Evolutionary conservation across 192 early-diverging fungal genomes (phyloP).

Genomic region (Entomortierella parvispora): DNA sequence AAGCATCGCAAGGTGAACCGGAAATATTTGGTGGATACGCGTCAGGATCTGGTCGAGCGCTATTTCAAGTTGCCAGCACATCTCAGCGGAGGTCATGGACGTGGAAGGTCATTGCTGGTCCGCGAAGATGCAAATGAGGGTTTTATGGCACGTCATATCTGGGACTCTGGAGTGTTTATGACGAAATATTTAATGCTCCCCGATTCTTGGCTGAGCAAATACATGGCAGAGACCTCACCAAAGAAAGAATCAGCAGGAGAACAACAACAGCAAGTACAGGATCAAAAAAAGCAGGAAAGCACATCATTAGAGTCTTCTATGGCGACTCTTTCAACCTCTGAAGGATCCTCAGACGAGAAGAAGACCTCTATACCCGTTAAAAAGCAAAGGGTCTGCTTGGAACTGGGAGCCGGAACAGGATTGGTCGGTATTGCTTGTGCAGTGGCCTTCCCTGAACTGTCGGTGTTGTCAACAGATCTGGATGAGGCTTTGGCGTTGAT

Average conservation of each 20-base stretch:
- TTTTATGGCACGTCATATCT: conserved; percentile 51
- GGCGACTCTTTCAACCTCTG: conserved; percentile 13
- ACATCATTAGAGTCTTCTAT: conserved; percentile 16
- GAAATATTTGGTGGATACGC: conserved; percentile 44
- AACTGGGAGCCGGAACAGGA: conserved; percentile 64
- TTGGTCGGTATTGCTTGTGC: conserved; percentile 59
- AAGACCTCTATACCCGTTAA: conserved; percentile 6
- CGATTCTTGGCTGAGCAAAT: conserved; percentile 42
- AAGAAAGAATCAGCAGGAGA: neutral
- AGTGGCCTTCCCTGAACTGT: conserved; percentile 47
- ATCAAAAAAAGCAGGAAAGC: no score
- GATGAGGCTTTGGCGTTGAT: conserved; percentile 57
- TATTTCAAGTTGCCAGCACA: conserved; percentile 40
- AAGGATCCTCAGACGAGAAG: neutral
- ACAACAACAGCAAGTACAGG: neutral
- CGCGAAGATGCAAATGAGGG: conserved; percentile 49
- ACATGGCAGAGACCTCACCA: conserved; percentile 29
- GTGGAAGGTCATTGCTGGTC: conserved; percentile 25
- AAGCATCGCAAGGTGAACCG: conserved; percentile 50
- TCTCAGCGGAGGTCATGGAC: conserved; percentile 26
- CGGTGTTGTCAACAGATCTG: conserved; percentile 54
- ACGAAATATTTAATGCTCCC: conserved; percentile 41
- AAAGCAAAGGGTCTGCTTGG: conserved; percentile 36
- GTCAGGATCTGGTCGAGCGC: conserved; percentile 47
- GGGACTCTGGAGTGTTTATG: conserved; percentile 53